Evolutionary conservation across 306 rosid genomes (phyloP).

Genomic region (Cucumis sativus): DNA sequence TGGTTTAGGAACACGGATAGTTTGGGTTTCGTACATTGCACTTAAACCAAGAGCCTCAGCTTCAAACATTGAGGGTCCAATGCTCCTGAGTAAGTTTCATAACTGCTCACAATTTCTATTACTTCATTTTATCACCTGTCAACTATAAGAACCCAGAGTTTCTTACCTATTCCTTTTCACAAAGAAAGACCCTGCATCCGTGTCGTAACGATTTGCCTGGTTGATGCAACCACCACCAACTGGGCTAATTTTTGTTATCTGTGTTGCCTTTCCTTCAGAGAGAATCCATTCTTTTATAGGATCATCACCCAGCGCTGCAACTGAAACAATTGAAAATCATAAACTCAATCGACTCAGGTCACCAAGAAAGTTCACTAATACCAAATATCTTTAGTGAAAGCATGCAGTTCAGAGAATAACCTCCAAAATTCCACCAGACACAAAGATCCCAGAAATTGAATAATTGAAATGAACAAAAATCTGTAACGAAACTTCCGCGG

Average conservation of each 20-base stretch:
- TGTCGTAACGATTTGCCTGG: conserved; percentile 65
- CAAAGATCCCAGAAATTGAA: not conserved
- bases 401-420: not conserved
- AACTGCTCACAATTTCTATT: not conserved
- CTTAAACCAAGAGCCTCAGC: conserved; percentile 91
- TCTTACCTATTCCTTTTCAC: conserved; percentile 89
- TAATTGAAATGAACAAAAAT: not conserved
- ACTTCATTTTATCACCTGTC: not conserved
- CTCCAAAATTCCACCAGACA: not conserved
- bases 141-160: not conserved
- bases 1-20: conserved; percentile 81
- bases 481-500: not conserved
- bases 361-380: not conserved
- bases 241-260: conserved; percentile 60
- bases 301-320: conserved; percentile 57
- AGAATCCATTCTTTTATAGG: conserved; percentile 89
- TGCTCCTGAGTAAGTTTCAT: conserved; percentile 46
- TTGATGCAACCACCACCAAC: conserved; percentile 95
- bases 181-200: conserved; percentile 72
- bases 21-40: conserved; percentile 65
- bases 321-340: conserved; percentile 25
- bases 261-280: conserved; percentile 64
- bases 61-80: conserved; percentile 89
- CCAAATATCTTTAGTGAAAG: not conserved
- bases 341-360: conserved; percentile 1